Evolutionary conservation across 495 filamentous ascomycete species (phyloP), one percentile per base, ranked within the genome.

Genomic region (Paragyromitra xinjiangensis): DNA sequence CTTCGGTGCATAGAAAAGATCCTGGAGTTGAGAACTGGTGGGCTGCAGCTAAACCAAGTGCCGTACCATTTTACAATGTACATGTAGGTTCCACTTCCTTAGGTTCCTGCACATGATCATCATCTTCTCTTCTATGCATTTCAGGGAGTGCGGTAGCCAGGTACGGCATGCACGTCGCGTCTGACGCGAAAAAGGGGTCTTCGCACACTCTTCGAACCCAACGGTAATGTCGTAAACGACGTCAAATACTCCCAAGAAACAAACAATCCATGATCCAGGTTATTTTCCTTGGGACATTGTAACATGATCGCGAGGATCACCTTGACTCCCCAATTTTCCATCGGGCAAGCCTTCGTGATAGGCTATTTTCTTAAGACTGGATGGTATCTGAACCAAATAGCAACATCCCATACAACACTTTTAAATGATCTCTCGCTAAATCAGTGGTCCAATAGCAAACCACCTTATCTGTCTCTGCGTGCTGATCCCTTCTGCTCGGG

Each of bases 401-500:
- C 39, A 48, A 50, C 26, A 69, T 19, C 11, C 59, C 24, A 16
- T 34, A 64, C n/a, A 44, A 44, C 37, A 63, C 39, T 48, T 29
- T 56, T 40, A 24, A 67, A 53, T 37, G 55, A 64, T 71, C 73
- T 61, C 67, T 77, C 74, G 69, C 69, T 73, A 77, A 73, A 66
- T 65, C 63, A 61, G 61, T 53, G 53, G 50, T 67, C 74, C 74
- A 73, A 73, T 77, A 50, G 24, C 68, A 40, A 72, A 40, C 58
- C 24, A 12, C 73, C 70, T 65, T 48, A 73, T 73, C 70, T 73
- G 37, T 44, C 39, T 73, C 51, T 66, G 45, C 22, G 3, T 24
- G 74, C 39, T 50, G 69, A 77, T 77, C 74, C 22, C 22, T 73
- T 40, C 74, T 73, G 7, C 53, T 77, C 40, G 74, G 74, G 74